Evolutionary conservation across 305 asterid species (phyloP), one percentile per base, ranked within the genome.

Genomic region (Fraxinus angustifolia): DNA sequence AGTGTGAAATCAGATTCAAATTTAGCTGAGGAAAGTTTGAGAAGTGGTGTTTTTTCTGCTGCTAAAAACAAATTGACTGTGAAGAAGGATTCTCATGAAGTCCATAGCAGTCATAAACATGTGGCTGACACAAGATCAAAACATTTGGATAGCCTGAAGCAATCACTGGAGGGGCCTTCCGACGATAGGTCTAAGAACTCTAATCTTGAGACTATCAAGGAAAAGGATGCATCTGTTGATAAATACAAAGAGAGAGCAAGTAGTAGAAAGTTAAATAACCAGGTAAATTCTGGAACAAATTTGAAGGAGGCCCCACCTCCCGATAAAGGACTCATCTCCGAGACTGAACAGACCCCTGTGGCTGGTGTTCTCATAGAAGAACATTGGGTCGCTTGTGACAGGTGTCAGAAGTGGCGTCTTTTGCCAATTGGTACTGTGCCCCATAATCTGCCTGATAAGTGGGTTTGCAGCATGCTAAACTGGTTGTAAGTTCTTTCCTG

Each of bases 401-500:
- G 85, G 42, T 96, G 98, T 84, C 81, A 82, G 83, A 89, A 56
- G 76, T 96, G 98, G 98, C 95, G 98, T 78, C 94, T 92, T 85
- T 86, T 96, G 74, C 98, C 99, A 26, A 85, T 79, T 33, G 97
- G 95, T 79, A 86, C 79, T 72, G 84, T 67, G 85, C 78, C 93
- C 36, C 88, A 88, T 36, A 84, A 90, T 35, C 87, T 92, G 62
- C 98, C 97, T 42, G 95, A 91, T 6, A 88, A 87, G 79, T 95
- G 99, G 98, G 34, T 82, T 21, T 95, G 99, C 91, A 85, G 88
- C 90, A 92, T 95, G 99, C 91, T 83, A 58, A 68, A 91, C 83
- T 94, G 99, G 99, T 94, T 95, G 99, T 95, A 91, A 94, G 98
- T 88, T 88, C 48, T 83, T 80, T 87, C 58, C 58, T 81, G 74